A percentile compares a stretch with the other conserved stretches of the same genome.
These are phyloP conservation scores for Magnolia kwangsiensis DNA, from an alignment of 164 flowering plant genomes.

Conservation along the genomic window DNA sequence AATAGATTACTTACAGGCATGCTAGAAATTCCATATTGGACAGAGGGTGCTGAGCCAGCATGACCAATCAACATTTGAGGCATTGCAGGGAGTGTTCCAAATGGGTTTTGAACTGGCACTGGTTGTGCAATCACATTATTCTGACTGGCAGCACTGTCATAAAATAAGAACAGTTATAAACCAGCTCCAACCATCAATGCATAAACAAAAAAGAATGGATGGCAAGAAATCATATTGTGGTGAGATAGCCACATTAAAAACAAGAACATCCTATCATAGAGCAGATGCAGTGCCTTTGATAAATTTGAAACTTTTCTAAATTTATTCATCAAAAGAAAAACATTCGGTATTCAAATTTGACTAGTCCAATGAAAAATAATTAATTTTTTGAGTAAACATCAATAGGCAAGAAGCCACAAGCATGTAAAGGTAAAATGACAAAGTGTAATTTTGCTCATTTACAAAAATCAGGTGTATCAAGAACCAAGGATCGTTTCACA, in stretches of 20 bases:
- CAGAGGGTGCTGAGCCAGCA: slow-evolving; percentile 56
- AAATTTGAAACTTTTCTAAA: too few relatives aligned
- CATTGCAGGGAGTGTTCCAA: slow-evolving; percentile 81
- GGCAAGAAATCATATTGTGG: background rate
- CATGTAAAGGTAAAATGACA: background rate
- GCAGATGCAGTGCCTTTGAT: too few relatives aligned
- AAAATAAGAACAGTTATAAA: background rate
- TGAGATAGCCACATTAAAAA: background rate
- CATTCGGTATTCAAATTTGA: too few relatives aligned
- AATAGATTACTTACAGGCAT: slow-evolving; percentile 50
- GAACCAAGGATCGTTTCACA: background rate
- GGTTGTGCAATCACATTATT: slow-evolving; percentile 40
- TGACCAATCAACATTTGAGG: slow-evolving; percentile 78
- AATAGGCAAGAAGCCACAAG: background rate
- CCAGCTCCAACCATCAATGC: background rate
- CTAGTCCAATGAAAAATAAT: too few relatives aligned
- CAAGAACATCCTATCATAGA: background rate
- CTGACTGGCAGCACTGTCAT: slow-evolving; percentile 48
- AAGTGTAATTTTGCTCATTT: background rate
- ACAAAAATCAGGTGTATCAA: background rate
- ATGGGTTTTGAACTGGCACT: slow-evolving; percentile 52
- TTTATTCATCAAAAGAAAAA: too few relatives aligned
- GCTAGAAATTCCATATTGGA: slow-evolving; percentile 86
- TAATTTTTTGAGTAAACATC: too few relatives aligned
- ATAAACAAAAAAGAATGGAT: background rate